phyloP scores from a whole-genome alignment of 2,329 filamentous ascomycete genomes.

The Madurella mycetomatis region DNA sequence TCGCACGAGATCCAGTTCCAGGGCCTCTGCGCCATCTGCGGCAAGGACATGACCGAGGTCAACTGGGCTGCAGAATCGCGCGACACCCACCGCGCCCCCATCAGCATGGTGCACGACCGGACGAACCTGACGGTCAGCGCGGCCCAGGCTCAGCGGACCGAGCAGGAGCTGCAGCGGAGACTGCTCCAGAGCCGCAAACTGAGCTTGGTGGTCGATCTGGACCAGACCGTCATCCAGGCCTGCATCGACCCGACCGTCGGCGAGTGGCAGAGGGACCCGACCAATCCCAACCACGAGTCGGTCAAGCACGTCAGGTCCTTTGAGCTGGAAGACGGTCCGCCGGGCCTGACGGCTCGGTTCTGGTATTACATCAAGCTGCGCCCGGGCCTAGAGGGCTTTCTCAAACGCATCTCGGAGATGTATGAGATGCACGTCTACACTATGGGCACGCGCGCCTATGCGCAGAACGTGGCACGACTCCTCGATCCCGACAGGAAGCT shows the following conservation, averaged over 20 bases:
- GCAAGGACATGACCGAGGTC: slow-evolving; percentile 90
- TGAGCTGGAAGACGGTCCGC: slow-evolving; percentile 81
- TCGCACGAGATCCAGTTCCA: slow-evolving; percentile 87
- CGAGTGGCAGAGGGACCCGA: slow-evolving; percentile 86
- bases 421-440: slow-evolving; percentile 99
- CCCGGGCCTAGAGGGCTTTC: slow-evolving; percentile 76
- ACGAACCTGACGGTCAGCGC: slow-evolving; percentile 80
- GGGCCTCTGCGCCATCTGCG: slow-evolving; percentile 86
- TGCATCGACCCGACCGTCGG: slow-evolving; percentile 94
- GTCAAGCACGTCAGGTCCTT: slow-evolving; percentile 87
- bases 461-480: slow-evolving; percentile 83
- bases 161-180: slow-evolving; percentile 80
- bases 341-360: slow-evolving; percentile 64
- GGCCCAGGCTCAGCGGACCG: slow-evolving; percentile 72
- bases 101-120: slow-evolving; percentile 94
- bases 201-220: slow-evolving; percentile 90
- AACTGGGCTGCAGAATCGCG: slow-evolving; percentile 76
- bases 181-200: slow-evolving; percentile 78
- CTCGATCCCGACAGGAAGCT: slow-evolving; percentile 85
- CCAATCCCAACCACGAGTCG: slow-evolving; percentile 85
- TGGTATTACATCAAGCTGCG: slow-evolving; percentile 99
- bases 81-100: slow-evolving; percentile 80
- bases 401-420: slow-evolving; percentile 69
- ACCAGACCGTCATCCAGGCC: slow-evolving; percentile 97
- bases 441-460: slow-evolving; percentile 97